Evolutionary conservation across 352 stramenopile genomes (phyloP).

Genomic region (Elongisporangium undulatum): DNA sequence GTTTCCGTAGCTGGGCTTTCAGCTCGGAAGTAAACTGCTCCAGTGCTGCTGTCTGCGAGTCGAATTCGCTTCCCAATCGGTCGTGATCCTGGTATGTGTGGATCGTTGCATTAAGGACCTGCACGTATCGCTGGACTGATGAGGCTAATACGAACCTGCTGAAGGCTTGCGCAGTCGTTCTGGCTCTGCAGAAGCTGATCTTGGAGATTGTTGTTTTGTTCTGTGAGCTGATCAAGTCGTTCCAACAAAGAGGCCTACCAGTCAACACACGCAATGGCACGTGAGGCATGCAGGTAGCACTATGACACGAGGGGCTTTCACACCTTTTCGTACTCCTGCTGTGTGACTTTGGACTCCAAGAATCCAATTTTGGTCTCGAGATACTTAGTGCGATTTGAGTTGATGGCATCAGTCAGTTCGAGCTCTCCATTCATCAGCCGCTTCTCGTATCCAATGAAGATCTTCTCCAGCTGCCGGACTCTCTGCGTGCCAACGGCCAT

Average conservation of each 20-base stretch:
- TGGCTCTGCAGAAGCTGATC: conserved; percentile 10
- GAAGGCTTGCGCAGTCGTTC: conserved; percentile 9
- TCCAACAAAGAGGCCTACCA: conserved; percentile 17
- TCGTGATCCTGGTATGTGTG: background rate
- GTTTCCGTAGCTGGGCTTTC: conserved; percentile 42
- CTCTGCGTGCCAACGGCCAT: conserved; percentile 29
- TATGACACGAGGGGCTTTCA: conserved; percentile 2
- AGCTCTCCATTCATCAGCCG: conserved; percentile 46
- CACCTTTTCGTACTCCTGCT: conserved; percentile 32
- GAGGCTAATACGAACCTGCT: background rate
- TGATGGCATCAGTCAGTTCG: conserved; percentile 41
- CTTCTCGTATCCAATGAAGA: conserved; percentile 39
- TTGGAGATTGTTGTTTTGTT: conserved; percentile 20
- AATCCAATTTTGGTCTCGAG: conserved; percentile 20
- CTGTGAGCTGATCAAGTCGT: conserved; percentile 17
- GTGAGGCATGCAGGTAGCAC: background rate
- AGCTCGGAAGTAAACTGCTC: conserved; percentile 47
- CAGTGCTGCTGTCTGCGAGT: background rate
- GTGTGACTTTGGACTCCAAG: conserved; percentile 23
- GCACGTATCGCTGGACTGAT: background rate
- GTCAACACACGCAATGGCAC: background rate
- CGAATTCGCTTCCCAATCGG: background rate
- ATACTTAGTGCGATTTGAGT: conserved; percentile 12
- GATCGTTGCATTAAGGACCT: too few species aligned
- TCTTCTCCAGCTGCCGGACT: conserved; percentile 33